Base-by-base conservation (phyloP, 257 asterid genomes). In the Penstemon eatonii region DNA sequence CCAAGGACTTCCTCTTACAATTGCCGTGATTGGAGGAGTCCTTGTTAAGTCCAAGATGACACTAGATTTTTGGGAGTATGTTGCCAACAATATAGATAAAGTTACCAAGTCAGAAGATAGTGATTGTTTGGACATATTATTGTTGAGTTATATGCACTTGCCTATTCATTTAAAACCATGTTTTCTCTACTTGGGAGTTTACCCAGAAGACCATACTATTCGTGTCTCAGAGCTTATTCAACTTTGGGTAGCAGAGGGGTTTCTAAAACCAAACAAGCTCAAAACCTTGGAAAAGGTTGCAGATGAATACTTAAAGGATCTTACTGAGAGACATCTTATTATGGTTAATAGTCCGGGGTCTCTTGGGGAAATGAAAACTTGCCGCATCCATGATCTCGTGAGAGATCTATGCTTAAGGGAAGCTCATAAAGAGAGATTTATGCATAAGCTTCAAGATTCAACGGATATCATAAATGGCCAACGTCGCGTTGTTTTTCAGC, bases 211-310 rank as follows among this genome's bases (percentile, higher is more conserved):
- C n/a, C 4, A 19, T 19, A 6, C 13, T 6, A 63, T 63, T 47
- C n/a, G 2, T 3, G 15, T 33, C 13, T 8, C 43, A 0, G n/a
- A 8, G 40, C 56, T 63, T 8, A 25, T 63, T 56, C 6, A 7
- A 7, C 7, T 45, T 8, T 63, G 39, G 68, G 68, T 63, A n/a
- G 54, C 68, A 1, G 68, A 63, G 42, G 68, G 68, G 8, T 46
- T 63, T 45, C 6, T 46, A 9, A 18, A 6, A 15, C 68, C 42
- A 25, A 5, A 25, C 6, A 18, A 13, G 4, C 18, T 10, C 3
- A 47, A 33, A 19, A 13, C 42, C 43, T 25, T 46, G n/a, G 68
- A 44, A 47, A 25, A 25, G 56, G 46, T 19, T 3, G 55, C 53
- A 41, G n/a, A 61, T 3, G 54, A 33, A 5, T 33, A 56, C 8